Conservation (phyloP, 306 rosid species). For the Vigna mungo region DNA sequence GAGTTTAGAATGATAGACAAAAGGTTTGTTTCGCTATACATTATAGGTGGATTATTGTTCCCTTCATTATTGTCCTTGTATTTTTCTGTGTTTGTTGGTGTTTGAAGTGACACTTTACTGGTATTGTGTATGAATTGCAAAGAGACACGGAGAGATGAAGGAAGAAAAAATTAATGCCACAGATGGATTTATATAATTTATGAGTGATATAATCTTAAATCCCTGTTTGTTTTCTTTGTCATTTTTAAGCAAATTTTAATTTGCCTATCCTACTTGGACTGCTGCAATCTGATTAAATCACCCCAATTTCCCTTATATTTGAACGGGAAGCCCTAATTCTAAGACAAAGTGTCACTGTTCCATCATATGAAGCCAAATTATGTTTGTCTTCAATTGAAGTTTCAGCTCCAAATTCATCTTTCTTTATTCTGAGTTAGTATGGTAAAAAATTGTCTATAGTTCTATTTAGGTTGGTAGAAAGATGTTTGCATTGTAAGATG, state of each 20-base stretch:
- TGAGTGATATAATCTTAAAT: background rate
- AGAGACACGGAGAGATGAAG: background rate
- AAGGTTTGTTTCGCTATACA: background rate
- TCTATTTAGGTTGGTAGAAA: slow-evolving; percentile 7
- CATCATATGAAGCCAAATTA: background rate
- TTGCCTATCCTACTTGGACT: background rate
- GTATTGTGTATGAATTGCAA: too few relatives aligned
- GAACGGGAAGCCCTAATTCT: too few relatives aligned
- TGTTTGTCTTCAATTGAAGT: background rate
- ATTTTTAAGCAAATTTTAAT: background rate
- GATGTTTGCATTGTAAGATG: background rate
- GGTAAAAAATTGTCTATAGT: background rate
- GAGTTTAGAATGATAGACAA: background rate
- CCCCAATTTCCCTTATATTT: too few relatives aligned
- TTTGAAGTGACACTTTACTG: background rate
- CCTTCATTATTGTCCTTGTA: background rate
- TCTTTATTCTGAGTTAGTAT: background rate
- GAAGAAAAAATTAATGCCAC: background rate
- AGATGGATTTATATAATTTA: background rate
- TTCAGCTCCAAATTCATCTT: background rate
- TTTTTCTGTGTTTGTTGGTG: slow-evolving; percentile 1
- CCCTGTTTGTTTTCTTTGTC: background rate
- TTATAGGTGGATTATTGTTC: background rate
- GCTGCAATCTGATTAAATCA: background rate
- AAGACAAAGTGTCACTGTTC: too few relatives aligned